Evolutionary conservation across 1,284 basidiomycete species (phyloP), one percentile per base, ranked within the genome.

Genomic region (Heterobasidion irregulare): DNA sequence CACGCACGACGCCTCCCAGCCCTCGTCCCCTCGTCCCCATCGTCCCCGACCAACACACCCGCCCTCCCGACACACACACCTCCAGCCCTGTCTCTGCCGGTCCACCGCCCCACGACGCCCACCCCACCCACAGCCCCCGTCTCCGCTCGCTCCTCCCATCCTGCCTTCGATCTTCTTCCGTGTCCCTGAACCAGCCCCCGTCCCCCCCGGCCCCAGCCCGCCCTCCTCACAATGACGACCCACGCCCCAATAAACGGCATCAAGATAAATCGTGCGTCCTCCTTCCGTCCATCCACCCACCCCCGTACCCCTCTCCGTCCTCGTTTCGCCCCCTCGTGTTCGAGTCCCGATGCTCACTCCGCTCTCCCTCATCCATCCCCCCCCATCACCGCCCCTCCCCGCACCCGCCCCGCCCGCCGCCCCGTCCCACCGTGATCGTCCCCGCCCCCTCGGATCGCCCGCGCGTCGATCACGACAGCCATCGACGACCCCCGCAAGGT

Each of bases 401-500:
- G n/a, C 38, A n/a, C 38, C n/a, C 6, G 10, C n/a, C 12, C n/a
- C 10, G 8, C 50, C 57, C 57, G 48, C 52, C 56, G 44, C 55
- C 43, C 47, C 59, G 56, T 59, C 62, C 53, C 54, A 63, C 38
- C 56, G 59, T 66, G 50, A 64, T 57, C 46, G 54, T 54, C 57
- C 35, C 58, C 58, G 62, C 57, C 62, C 51, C 36, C 47, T 45
- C 36, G 19, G 53, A 19, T 50, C 44, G 36, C 49, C 50, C 44
- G 50, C 55, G 54, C 56, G 56, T 45, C 57, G 47, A 55, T 58
- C 53, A 61, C 60, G 59, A 38, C 66, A 89, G 85, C 84, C 67
- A 83, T 89, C 73, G 95, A 98, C 75, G 96, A 99, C 76, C 94
- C 96, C 32, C 84, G 89, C 74, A 93, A 94, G 74, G 80, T 98